A percentile compares a stretch with the other conserved stretches of the same genome.
Evolutionary conservation across 148 eudicot species (phyloP).

Genomic region (Chenopodium berlandieri): DNA sequence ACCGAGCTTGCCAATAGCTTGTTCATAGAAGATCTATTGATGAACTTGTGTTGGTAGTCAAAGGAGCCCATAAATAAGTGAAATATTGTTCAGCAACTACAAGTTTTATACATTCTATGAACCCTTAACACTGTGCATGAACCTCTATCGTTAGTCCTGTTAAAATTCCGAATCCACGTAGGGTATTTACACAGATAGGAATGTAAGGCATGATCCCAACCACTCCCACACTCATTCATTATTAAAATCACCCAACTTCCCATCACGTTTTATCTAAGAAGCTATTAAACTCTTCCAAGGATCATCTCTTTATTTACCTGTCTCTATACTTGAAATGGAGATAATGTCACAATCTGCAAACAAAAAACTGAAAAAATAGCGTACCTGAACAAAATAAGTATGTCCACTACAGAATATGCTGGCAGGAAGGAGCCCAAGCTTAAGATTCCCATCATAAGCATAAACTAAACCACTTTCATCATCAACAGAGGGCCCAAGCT

Average conservation of each 20-base stretch:
- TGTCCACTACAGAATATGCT: constrained; percentile 97
- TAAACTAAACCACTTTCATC: constrained; percentile 85
- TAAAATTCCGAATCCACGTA: background rate
- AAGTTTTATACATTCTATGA: background rate
- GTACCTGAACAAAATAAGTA: constrained; percentile 94
- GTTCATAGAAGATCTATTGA: background rate
- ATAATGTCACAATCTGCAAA: constrained; percentile 1
- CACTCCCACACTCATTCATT: background rate
- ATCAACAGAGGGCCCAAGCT: constrained; percentile 90
- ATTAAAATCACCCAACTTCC: background rate
- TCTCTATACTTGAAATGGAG: background rate
- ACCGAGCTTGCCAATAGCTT: background rate
- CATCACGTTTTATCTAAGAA: background rate
- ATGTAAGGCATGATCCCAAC: background rate
- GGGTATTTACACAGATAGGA: background rate
- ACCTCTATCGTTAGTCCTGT: background rate
- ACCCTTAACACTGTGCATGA: background rate
- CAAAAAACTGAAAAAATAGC: background rate
- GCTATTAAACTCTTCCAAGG: background rate
- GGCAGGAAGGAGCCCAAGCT: constrained; percentile 89
- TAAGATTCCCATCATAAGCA: constrained; percentile 90
- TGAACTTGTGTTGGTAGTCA: background rate
- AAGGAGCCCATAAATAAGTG: background rate
- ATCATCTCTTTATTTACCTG: background rate
- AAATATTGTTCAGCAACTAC: background rate